phyloP scores from a whole-genome alignment of 148 eudicot species.

The Rhododendron kiyosumense region DNA sequence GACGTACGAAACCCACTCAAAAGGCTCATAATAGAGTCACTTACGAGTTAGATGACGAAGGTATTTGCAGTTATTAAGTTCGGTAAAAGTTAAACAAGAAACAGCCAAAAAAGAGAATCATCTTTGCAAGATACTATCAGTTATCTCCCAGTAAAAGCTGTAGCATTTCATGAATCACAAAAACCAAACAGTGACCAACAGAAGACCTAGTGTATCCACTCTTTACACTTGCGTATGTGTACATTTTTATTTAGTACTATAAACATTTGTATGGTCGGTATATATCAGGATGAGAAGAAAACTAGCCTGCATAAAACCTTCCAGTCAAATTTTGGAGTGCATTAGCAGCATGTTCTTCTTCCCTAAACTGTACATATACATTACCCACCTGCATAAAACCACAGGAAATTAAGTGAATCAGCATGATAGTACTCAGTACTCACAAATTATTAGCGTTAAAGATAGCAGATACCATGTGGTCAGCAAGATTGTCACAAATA shows the following conservation, averaged over 20 bases:
- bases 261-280: not conserved
- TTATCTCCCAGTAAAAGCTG: not conserved
- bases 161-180: not conserved
- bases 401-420: not conserved
- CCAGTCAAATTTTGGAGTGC: constrained; percentile 78
- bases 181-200: not conserved
- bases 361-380: constrained; percentile 90
- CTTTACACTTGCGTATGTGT: not conserved
- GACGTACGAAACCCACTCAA: not conserved
- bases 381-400: constrained; percentile 67
- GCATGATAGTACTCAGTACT: not conserved
- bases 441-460: not conserved
- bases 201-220: not conserved
- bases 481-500: constrained; percentile 92
- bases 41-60: not conserved
- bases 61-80: not conserved
- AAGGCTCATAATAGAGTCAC: not conserved
- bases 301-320: constrained; percentile 83
- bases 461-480: constrained; percentile 67
- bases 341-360: constrained; percentile 88
- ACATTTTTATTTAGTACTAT: not conserved
- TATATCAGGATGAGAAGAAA: not conserved
- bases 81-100: not conserved
- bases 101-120: not conserved
- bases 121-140: not conserved